These are phyloP conservation scores for Ustilago lituana DNA, from an alignment of 1,284 basidiomycete species.

Conservation along the genomic window DNA sequence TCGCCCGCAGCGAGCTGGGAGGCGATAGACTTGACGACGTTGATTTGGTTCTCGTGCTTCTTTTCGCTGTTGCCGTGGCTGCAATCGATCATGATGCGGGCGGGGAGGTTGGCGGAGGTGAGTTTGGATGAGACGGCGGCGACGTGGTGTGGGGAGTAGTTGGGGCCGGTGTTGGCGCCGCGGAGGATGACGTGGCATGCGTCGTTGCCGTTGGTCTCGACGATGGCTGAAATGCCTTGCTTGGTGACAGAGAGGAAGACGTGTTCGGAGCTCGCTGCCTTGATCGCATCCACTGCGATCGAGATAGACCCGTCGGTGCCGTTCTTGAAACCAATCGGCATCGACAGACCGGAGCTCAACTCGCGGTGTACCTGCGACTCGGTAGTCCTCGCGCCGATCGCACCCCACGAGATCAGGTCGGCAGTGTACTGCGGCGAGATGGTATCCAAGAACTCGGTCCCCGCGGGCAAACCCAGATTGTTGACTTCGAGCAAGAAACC, in stretches of 20 bases:
- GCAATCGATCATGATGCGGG: constrained; percentile 75
- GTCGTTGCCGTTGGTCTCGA: constrained; percentile 66
- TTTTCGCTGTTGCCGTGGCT: constrained; percentile 78
- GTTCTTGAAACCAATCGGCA: constrained; percentile 83
- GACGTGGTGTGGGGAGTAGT: constrained; percentile 60
- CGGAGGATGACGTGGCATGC: constrained; percentile 66
- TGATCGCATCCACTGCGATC: constrained; percentile 92
- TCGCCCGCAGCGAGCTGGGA: constrained; percentile 49
- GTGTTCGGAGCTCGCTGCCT: constrained; percentile 87
- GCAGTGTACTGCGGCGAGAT: constrained; percentile 94
- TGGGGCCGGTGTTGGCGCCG: constrained; percentile 65
- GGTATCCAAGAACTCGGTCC: constrained; percentile 73
- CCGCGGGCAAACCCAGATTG: constrained; percentile 68
- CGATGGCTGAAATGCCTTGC: constrained; percentile 73
- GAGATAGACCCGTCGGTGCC: constrained; percentile 68
- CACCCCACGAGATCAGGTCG: constrained; percentile 95
- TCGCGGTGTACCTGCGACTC: constrained; percentile 95
- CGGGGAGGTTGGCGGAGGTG: constrained; percentile 40
- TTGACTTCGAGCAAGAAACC: constrained; percentile 78
- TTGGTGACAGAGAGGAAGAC: constrained; percentile 98
- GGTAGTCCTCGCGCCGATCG: constrained; percentile 80
- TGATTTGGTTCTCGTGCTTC: constrained; percentile 73
- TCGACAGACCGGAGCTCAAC: constrained; percentile 82
- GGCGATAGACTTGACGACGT: constrained; percentile 72
- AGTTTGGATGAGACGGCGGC: constrained; percentile 48